These are phyloP conservation scores for Rhizoctonia solani DNA, from an alignment of 1,284 basidiomycete genomes.

Conservation along the genomic window DNA sequence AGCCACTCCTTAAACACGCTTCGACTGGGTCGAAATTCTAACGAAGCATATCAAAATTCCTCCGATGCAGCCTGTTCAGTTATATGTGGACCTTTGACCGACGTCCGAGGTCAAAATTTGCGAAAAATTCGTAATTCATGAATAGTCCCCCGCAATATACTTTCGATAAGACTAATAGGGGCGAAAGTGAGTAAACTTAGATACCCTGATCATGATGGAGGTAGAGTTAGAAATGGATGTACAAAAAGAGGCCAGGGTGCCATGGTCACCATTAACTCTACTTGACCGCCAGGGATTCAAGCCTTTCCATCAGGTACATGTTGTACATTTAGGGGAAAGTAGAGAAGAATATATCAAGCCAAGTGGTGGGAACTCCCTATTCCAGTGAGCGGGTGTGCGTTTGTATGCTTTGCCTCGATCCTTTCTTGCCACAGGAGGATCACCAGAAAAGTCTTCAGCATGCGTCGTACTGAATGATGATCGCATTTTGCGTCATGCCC, in stretches of 20 bases:
- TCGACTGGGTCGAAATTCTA: no score
- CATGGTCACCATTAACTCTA: not conserved
- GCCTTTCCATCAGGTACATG: not conserved
- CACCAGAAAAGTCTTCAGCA: not conserved
- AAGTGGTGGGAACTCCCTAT: not conserved
- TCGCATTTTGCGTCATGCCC: constrained; percentile 19
- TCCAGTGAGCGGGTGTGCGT: not conserved
- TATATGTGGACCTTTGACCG: no score
- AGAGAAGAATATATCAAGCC: not conserved
- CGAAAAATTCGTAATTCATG: not conserved
- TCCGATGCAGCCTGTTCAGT: not conserved
- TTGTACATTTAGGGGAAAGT: not conserved
- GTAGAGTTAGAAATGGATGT: no score
- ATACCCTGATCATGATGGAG: no score
- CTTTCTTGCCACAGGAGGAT: constrained; percentile 28
- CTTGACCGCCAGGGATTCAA: constrained; percentile 1
- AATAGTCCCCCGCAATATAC: not conserved
- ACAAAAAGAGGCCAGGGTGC: not conserved
- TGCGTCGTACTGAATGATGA: not conserved
- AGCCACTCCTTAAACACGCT: no score
- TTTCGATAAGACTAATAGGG: not conserved
- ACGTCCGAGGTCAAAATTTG: no score
- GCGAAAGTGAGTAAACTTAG: not conserved
- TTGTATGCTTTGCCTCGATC: not conserved
- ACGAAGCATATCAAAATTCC: not conserved